A percentile compares a stretch with the other conserved stretches of the same genome.
These are phyloP conservation scores for Claviceps capensis DNA, from an alignment of 2,329 filamentous ascomycete genomes.

Conservation along the genomic window DNA sequence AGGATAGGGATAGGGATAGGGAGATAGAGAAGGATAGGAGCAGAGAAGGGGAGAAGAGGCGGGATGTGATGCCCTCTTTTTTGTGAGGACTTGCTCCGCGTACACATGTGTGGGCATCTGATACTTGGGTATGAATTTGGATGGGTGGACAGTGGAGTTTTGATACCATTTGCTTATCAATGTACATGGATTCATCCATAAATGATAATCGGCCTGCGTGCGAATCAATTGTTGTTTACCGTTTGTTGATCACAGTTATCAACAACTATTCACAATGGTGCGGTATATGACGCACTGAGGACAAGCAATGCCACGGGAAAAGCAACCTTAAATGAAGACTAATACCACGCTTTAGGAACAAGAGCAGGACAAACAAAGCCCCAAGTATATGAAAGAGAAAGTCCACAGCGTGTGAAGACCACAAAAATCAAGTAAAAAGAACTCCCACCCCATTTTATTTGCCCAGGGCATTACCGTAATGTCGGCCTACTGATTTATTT, in stretches of 20 bases:
- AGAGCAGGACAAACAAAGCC: too few species aligned
- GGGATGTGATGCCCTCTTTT: conserved; percentile 24
- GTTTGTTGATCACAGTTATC: too few species aligned
- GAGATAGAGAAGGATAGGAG: not conserved
- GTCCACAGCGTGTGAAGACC: not conserved
- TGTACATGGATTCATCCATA: too few species aligned
- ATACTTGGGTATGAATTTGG: not conserved
- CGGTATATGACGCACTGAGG: too few species aligned
- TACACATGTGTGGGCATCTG: not conserved
- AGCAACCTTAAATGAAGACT: too few species aligned
- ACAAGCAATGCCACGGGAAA: too few species aligned
- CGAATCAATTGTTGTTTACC: too few species aligned
- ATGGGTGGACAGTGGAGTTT: too few species aligned
- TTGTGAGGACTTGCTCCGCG: conserved; percentile 12
- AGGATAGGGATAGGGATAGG: not conserved
- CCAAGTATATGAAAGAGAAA: not conserved
- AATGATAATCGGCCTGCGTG: too few species aligned
- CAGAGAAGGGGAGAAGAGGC: not conserved
- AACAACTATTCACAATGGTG: too few species aligned
- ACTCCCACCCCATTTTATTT: not conserved
- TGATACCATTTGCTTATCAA: too few species aligned
- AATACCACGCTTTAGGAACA: too few species aligned
- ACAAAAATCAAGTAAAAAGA: not conserved
- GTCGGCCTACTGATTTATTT: not conserved
- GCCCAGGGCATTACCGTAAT: not conserved